Percentiles rank a stretch among this genome's conserved stretches.
These are phyloP conservation scores for Aspergillus awamori DNA, from an alignment of 2,329 filamentous ascomycete species.

Conservation along the genomic window DNA sequence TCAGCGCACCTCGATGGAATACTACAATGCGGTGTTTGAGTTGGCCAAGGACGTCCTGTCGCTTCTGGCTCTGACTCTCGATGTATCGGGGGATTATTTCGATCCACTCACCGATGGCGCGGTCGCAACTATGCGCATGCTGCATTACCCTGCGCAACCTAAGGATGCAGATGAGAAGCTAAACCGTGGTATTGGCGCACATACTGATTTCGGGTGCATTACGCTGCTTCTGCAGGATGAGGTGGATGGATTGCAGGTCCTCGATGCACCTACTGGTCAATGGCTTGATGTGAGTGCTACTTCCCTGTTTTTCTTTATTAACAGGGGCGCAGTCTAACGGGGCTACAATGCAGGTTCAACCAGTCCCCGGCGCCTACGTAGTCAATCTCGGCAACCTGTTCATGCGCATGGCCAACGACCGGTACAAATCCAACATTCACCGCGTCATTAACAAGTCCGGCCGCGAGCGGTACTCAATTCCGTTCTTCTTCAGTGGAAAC, in stretches of 20 bases:
- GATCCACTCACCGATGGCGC: slow-evolving; percentile 39
- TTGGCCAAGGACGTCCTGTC: slow-evolving; percentile 48
- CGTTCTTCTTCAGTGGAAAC: slow-evolving; percentile 50
- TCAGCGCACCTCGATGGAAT: slow-evolving; percentile 42
- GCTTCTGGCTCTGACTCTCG: slow-evolving; percentile 45
- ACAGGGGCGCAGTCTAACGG: background rate
- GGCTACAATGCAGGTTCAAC: slow-evolving; percentile 23
- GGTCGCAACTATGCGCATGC: slow-evolving; percentile 46
- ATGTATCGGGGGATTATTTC: slow-evolving; percentile 43
- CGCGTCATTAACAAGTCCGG: slow-evolving; percentile 48
- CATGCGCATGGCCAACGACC: slow-evolving; percentile 48
- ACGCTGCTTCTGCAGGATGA: slow-evolving; percentile 48
- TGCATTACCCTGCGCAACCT: slow-evolving; percentile 49
- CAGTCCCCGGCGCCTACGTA: slow-evolving; percentile 33
- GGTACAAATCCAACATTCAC: slow-evolving; percentile 47
- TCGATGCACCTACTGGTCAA: slow-evolving; percentile 30
- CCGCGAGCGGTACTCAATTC: slow-evolving; percentile 45
- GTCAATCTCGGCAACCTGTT: slow-evolving; percentile 44
- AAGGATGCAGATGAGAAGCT: slow-evolving; percentile 40
- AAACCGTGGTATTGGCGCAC: slow-evolving; percentile 47
- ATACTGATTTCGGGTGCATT: slow-evolving; percentile 49
- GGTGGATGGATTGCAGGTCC: slow-evolving; percentile 42
- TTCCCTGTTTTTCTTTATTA: background rate
- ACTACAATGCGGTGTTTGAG: slow-evolving; percentile 43
- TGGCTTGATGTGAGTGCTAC: slow-evolving; percentile 36